These are phyloP conservation scores for Wallacemonas sp. DNA, from an alignment of 208 protist genomes.

Conservation along the genomic window DNA sequence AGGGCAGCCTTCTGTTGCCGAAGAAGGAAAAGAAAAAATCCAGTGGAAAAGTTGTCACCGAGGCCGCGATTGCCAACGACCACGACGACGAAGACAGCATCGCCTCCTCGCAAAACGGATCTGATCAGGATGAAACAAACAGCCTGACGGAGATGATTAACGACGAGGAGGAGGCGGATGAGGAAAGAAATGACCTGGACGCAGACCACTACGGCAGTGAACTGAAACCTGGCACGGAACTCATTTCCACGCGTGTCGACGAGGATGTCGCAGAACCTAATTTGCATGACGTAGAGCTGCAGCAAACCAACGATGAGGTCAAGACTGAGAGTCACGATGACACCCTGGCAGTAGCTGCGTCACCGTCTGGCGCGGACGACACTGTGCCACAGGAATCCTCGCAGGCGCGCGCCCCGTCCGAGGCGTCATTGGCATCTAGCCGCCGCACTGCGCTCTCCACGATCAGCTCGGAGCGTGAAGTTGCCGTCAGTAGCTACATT, in stretches of 20 bases:
- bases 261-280: too few relatives aligned
- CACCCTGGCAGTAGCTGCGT: not conserved
- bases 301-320: too few relatives aligned
- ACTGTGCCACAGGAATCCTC: not conserved
- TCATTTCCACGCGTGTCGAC: too few relatives aligned
- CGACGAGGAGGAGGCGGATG: slow-evolving; percentile 28
- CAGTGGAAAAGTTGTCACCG: slow-evolving; percentile 12
- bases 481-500: slow-evolving; percentile 71
- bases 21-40: slow-evolving; percentile 42
- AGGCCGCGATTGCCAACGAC: slow-evolving; percentile 21
- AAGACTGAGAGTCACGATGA: too few relatives aligned
- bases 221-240: too few relatives aligned
- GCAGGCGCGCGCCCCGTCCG: slow-evolving; percentile 13
- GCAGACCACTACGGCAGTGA: not conserved
- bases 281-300: not conserved
- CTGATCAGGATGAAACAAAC: slow-evolving; percentile 37
- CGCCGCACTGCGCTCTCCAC: slow-evolving; percentile 44
- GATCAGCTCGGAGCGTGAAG: slow-evolving; percentile 71
- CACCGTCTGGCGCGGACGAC: not conserved
- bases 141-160: slow-evolving; percentile 39
- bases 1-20: slow-evolving; percentile 67
- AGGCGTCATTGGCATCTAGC: slow-evolving; percentile 30
- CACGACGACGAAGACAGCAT: slow-evolving; percentile 41
- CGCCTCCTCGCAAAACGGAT: slow-evolving; percentile 26
- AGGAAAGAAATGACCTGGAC: slow-evolving; percentile 5